A percentile compares a stretch with the other conserved stretches of the same genome.
phyloP scores from a whole-genome alignment of 2,329 filamentous ascomycete genomes.

The Amylocarpus encephaloides region DNA sequence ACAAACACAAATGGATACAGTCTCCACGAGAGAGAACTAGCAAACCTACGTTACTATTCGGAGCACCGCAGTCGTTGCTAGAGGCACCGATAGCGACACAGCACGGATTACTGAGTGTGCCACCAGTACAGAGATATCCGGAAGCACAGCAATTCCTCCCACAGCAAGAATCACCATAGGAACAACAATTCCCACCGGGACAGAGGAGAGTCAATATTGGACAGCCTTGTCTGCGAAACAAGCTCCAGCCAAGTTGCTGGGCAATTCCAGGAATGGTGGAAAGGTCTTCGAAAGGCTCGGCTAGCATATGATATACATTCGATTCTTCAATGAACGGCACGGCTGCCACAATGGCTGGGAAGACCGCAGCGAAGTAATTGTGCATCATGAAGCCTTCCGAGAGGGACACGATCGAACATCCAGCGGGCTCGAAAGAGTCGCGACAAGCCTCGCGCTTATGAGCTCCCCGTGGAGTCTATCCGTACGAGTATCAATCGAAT shows the following conservation, averaged over 20 bases:
- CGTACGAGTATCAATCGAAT: too few relatives aligned
- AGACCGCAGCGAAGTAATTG: too few relatives aligned
- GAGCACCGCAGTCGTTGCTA: background rate
- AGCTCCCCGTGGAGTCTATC: too few relatives aligned
- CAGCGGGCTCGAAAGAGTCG: too few relatives aligned
- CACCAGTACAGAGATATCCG: slow-evolving; percentile 5
- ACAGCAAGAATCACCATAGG: background rate
- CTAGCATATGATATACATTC: background rate
- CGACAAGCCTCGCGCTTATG: too few relatives aligned
- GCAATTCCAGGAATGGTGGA: background rate
- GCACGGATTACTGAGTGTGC: slow-evolving; percentile 1
- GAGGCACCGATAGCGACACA: slow-evolving; percentile 1
- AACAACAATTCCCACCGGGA: background rate
- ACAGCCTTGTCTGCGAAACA: slow-evolving; percentile 2
- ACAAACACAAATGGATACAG: background rate
- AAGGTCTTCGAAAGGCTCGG: background rate
- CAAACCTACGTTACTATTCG: background rate
- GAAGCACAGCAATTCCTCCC: slow-evolving; percentile 2
- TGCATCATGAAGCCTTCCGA: too few relatives aligned
- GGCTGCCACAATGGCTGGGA: too few relatives aligned
- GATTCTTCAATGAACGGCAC: too few relatives aligned
- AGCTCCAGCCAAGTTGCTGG: background rate
- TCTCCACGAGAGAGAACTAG: background rate
- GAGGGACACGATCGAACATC: too few relatives aligned
- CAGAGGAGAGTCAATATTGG: slow-evolving; percentile 4